Evolutionary conservation across 2,329 filamentous ascomycete species (phyloP).

Genomic region (Plenodomus lindquistii): DNA sequence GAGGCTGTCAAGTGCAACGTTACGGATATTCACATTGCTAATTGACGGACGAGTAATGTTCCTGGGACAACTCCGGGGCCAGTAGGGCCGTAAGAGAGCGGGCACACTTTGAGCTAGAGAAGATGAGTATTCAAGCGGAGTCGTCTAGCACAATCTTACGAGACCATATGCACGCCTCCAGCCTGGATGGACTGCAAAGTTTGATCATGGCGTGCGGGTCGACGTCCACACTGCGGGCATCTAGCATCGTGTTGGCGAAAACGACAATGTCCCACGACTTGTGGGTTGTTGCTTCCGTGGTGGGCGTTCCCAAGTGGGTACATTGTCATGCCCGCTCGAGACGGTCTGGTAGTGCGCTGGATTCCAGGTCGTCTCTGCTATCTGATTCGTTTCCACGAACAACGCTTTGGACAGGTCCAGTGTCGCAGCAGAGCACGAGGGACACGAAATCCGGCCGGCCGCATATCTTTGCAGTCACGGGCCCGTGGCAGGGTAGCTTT

Average conservation of each 20-base stretch:
- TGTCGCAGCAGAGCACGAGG: conserved; percentile 29
- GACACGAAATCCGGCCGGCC: conserved; percentile 23
- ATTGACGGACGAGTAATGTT: background rate
- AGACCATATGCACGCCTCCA: conserved; percentile 17
- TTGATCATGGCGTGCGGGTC: conserved; percentile 26
- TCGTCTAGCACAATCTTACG: background rate
- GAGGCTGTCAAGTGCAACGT: background rate
- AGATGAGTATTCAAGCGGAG: background rate
- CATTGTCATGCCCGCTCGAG: conserved; percentile 28
- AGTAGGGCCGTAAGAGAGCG: background rate
- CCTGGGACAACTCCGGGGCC: background rate
- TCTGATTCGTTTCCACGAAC: conserved; percentile 35
- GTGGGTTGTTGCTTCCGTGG: conserved; percentile 15
- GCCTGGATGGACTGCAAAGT: conserved; percentile 1
- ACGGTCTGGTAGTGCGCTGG: conserved; percentile 25
- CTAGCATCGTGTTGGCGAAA: background rate
- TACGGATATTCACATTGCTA: background rate
- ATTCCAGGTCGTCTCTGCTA: conserved; percentile 23
- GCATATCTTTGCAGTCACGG: conserved; percentile 41
- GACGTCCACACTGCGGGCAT: conserved; percentile 17
- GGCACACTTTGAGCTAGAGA: background rate
- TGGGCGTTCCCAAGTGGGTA: conserved; percentile 20
- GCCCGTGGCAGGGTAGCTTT: conserved; percentile 31
- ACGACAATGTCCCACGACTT: background rate
- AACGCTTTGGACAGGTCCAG: conserved; percentile 24